Evolutionary conservation across 495 filamentous ascomycete species (phyloP).

Genomic region (Pyronema domesticum): DNA sequence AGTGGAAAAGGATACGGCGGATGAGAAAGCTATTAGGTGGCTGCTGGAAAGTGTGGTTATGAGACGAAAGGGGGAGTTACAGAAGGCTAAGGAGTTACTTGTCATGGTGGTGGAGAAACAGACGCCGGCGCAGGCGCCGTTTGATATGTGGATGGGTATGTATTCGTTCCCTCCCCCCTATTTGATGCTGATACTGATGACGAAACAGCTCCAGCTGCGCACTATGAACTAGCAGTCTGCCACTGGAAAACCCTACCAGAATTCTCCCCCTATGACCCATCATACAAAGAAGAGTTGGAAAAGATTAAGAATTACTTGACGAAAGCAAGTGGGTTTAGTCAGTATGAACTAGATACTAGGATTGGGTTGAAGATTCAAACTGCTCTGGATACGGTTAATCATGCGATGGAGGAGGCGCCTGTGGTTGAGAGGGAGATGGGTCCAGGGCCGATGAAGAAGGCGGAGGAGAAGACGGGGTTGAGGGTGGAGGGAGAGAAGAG

Average conservation of each 20-base stretch:
- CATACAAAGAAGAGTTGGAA: conserved; percentile 4
- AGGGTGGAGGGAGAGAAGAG: background rate
- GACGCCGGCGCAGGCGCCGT: conserved; percentile 52
- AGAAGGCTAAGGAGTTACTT: conserved; percentile 47
- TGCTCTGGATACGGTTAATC: conserved; percentile 51
- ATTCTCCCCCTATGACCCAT: background rate
- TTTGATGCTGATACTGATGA: background rate
- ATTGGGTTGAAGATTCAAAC: conserved; percentile 74
- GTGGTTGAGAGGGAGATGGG: conserved; percentile 5
- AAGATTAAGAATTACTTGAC: conserved; percentile 20
- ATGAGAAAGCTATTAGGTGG: conserved; percentile 56
- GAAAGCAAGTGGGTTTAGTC: conserved; percentile 67
- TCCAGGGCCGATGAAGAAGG: background rate
- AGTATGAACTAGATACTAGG: conserved; percentile 69
- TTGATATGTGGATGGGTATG: conserved; percentile 53
- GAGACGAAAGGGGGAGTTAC: conserved; percentile 41
- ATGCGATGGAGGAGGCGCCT: conserved; percentile 4
- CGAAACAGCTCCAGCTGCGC: conserved; percentile 45
- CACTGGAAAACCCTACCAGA: conserved; percentile 38
- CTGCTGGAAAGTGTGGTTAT: conserved; percentile 50
- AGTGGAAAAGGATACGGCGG: conserved; percentile 39
- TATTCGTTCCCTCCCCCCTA: background rate
- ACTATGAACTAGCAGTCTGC: conserved; percentile 78
- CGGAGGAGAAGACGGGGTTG: background rate
- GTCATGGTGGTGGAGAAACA: conserved; percentile 44